A percentile compares a stretch with the other conserved stretches of the same genome.
Conservation (phyloP, 768 basidiomycete species). For the Amanita fuliginea region DNA sequence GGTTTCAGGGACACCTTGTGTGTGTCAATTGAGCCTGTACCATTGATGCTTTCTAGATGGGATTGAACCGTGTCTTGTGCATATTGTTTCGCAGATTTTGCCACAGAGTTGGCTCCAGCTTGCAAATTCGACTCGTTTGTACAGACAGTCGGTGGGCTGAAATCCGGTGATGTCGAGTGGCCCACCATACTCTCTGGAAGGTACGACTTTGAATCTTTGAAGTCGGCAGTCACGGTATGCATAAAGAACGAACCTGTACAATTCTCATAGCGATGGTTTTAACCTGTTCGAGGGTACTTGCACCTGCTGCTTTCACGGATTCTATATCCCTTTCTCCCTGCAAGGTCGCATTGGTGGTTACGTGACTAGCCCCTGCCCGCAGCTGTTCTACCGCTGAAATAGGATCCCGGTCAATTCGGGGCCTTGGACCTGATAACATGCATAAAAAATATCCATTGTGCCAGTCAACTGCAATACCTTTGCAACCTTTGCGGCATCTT, state of each 20-base stretch:
- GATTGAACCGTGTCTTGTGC: too few species aligned
- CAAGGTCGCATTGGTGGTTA: slow-evolving; percentile 37
- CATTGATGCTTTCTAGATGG: too few species aligned
- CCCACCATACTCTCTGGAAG: slow-evolving; percentile 9
- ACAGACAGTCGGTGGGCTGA: too few species aligned
- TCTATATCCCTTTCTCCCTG: slow-evolving; percentile 45
- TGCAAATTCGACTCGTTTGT: too few species aligned
- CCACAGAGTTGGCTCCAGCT: slow-evolving; percentile 3
- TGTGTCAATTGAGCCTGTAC: slow-evolving; percentile 13
- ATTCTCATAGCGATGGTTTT: slow-evolving; percentile 34
- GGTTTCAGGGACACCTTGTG: neutral
- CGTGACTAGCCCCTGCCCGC: slow-evolving; percentile 18
- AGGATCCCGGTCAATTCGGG: slow-evolving; percentile 11
- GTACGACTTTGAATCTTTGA: slow-evolving; percentile 9
- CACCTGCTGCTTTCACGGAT: slow-evolving; percentile 30
- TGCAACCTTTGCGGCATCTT: slow-evolving; percentile 40
- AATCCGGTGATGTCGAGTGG: too few species aligned
- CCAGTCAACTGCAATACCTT: slow-evolving; percentile 22
- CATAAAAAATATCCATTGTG: slow-evolving; percentile 5
- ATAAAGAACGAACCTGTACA: slow-evolving; percentile 23
- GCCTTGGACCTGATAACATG: slow-evolving; percentile 21
- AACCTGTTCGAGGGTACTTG: slow-evolving; percentile 44
- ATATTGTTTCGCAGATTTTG: slow-evolving; percentile 8
- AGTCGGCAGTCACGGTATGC: slow-evolving; percentile 3
- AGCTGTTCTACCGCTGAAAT: slow-evolving; percentile 25